Evolutionary conservation across 495 filamentous ascomycete species (phyloP), one percentile per base, ranked within the genome.

Genomic region (Pseudevernia furfuracea): DNA sequence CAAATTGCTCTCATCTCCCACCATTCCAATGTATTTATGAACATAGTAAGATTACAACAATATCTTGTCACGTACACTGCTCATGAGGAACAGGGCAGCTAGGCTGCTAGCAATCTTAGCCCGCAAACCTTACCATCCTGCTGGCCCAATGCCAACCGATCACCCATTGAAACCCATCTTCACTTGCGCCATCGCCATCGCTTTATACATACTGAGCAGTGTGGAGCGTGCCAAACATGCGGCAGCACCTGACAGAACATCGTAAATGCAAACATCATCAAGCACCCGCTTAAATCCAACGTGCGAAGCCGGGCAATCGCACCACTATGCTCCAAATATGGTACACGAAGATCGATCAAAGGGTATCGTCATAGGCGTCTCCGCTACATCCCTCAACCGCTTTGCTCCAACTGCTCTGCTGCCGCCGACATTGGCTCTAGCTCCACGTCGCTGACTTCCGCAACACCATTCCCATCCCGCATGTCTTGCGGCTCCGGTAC

Each of bases 401-500:
- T 21, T 38, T 30, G 14, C 32, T 21, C 8, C 15, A 41, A 28
- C 21, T 57, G 25, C 38, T 19, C 52, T 55, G 52, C 49, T 34
- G 52, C 19, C 28, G 30, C 17, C 30, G 52, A 17, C 28, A 21
- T 17, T 17, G 25, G 21, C 15, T 60, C 62, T 5, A 64, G 49
- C 46, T 58, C 61, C 56, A 56, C 43, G 49, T 59, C 61, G 41
- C 61, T 56, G 36, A 48, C 48, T 32, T 58, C 57, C 14, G 55
- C 41, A 1, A 64, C 44, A 8, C 62, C 62, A 44, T 60, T 64
- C 12, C 32, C 41, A 25, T 59, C 56, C 17, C 34, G n/a, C 0
- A 59, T 41, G 25, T 64, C 62, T 41, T 59, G 62, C 37, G 58
- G 62, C 43, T 80, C 68, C 21, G 63, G 61, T 34, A 67, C 73